Evolutionary conservation across 345 rosid genomes (phyloP), one percentile per base, ranked within the genome.

Genomic region (Gossypium turneri): DNA sequence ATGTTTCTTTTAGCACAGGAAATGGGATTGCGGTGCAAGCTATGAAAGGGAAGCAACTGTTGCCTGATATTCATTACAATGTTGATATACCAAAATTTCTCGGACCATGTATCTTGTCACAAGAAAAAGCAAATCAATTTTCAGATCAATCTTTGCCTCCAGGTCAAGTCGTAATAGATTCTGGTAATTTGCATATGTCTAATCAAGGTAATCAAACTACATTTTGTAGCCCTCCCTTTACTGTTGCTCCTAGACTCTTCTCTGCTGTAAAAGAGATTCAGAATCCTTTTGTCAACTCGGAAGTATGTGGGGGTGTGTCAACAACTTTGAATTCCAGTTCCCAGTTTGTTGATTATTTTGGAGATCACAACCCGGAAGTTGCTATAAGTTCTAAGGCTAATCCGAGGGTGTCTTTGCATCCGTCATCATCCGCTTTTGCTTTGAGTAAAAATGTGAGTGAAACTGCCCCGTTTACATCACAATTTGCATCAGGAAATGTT

Each of bases 351-450:
- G 75, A 81, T 79, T 57, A 60, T 79, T 79, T 72, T 51, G 80
- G 70, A 68, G 76, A 77, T 67, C 56, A 72, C 56, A 59, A 63
- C 48, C 78, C 22, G 67, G 82, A 73, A 55, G 78, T 72, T 80
- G 58, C 75, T 58, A 51, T 50, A 60, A 81, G 53, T 60, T 59
- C 83, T 74, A 79, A 68, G 76, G 76, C 73, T 43, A 82, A 66
- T 70, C 73, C 64, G 51, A 73, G 77, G 79, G 59, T 51, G 64
- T 67, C 22, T 77, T 65, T 20, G 12, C 81, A 77, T 75, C 62
- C 79, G 9, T 75, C 80, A 25, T 77, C 86, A 7, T 55, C 79
- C 68, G 65, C 51, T 73, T 77, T 84, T 80, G 2, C 84, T 43
- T 68, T 38, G 17, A 75, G 53, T 61, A 82, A 78, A 78, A 77